Evolutionary conservation across 495 filamentous ascomycete genomes (phyloP).

Genomic region (Xylaria castorea): DNA sequence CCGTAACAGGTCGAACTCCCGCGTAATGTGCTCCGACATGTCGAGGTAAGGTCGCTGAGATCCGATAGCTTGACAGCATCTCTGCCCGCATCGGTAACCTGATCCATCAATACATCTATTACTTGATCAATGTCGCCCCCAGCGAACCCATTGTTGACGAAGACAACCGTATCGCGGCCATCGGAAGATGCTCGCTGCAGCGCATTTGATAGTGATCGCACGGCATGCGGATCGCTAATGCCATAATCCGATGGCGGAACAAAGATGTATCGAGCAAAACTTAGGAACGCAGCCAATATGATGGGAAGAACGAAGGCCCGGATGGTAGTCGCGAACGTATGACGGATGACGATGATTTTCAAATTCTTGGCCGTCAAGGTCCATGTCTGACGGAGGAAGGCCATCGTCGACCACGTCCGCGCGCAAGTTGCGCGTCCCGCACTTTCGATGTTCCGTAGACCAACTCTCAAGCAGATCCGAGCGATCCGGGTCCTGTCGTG

Average conservation of each 20-base stretch:
- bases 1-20: constrained; percentile 77
- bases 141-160: constrained; percentile 74
- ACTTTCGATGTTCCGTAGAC: constrained; percentile 5
- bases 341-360: constrained; percentile 70
- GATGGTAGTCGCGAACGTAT: constrained; percentile 65
- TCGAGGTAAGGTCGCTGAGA: constrained; percentile 60
- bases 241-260: constrained; percentile 71
- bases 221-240: constrained; percentile 60
- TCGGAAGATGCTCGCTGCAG: constrained; percentile 55
- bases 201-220: constrained; percentile 67
- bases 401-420: constrained; percentile 47
- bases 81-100: constrained; percentile 59
- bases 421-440: constrained; percentile 9
- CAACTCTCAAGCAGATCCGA: constrained; percentile 4
- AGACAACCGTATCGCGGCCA: constrained; percentile 71
- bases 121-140: constrained; percentile 76
- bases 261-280: constrained; percentile 73
- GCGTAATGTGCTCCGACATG: constrained; percentile 70
- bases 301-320: constrained; percentile 76
- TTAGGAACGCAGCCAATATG: constrained; percentile 70
- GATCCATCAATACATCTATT: constrained; percentile 64
- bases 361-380: constrained; percentile 78
- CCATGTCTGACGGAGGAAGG: constrained; percentile 70
- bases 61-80: constrained; percentile 59
- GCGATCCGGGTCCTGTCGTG: constrained; percentile 22